Base-by-base conservation (phyloP, 1,284 basidiomycete species). In the Apiotrichum gamsii region DNA sequence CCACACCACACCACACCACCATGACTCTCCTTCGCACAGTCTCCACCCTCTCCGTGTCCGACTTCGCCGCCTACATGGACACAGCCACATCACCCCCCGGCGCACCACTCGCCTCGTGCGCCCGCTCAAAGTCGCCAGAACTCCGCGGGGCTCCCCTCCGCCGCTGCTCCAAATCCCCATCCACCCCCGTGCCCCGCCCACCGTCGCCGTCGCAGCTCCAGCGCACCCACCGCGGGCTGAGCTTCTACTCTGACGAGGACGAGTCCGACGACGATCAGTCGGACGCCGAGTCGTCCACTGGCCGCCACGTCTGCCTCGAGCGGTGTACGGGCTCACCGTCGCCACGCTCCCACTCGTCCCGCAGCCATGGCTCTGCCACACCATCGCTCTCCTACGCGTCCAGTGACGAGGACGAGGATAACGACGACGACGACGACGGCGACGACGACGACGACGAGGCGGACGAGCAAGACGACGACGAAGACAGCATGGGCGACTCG, bases 41-140 rank as follows among this genome's bases (percentile, higher is more conserved):
- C n/a, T 38, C 48, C 8, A 50, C 48, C 10, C 39, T 50, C 5
- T 45, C 43, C 16, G 39, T 43, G 20, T 30, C 39, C 34, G 43
- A 45, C 4, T 50, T 50, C 15, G 39, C 39, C 29, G 39, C 33
- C 14, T 19, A 35, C 15, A 32, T 43, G 37, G 31, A 34, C 16
- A n/a, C n/a, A n/a, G 30, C 35, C 4, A 8, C 37, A 14, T 4
- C 23, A 5, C 23, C 13, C n/a, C 14, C n/a, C 30, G 16, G 21
- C 14, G 28, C 35, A 8, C 39, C 40, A 3, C 40, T 42, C 28
- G 28, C 29, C 2, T 35, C 34, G 15, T 42, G 39, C 21, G 40
- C 35, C 8, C 40, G 46, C 9, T 23, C 29, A 13, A 36, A 36
- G 0, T 33, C 36, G 5, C 43, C 43, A 3, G 36, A 45, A 19